Conservation (phyloP, 2,329 filamentous ascomycete genomes). For the Colletotrichum eleusines region DNA sequence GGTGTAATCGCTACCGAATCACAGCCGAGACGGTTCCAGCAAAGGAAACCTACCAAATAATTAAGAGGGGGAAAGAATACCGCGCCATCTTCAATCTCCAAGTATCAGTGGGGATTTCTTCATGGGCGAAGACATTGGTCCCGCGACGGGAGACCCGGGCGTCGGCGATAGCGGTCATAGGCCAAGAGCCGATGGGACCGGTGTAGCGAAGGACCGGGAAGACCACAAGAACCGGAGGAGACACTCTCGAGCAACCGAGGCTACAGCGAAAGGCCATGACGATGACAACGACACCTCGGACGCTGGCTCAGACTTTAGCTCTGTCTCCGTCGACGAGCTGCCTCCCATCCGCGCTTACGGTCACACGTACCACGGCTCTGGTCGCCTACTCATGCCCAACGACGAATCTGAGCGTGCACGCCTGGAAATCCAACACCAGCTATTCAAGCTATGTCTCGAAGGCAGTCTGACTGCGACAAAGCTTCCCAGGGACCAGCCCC, state of each 20-base stretch:
- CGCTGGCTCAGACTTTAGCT: conserved; percentile 49
- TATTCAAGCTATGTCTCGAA: conserved; percentile 52
- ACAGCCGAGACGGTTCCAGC: not conserved
- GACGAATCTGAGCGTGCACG: conserved; percentile 51
- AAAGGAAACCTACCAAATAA: not conserved
- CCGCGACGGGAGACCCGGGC: conserved; percentile 23
- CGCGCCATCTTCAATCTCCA: not conserved
- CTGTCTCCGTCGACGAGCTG: conserved; percentile 49
- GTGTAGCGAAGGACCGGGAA: conserved; percentile 7
- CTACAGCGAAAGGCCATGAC: not conserved
- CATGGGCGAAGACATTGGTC: conserved; percentile 37
- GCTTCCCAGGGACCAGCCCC: conserved; percentile 44
- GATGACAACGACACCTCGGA: conserved; percentile 46
- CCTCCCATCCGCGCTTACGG: conserved; percentile 51
- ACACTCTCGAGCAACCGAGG: conserved; percentile 17
- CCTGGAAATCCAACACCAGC: conserved; percentile 50
- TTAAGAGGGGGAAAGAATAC: not conserved
- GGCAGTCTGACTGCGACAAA: conserved; percentile 49
- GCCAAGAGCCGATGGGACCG: conserved; percentile 7
- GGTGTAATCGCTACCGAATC: too few relatives aligned
- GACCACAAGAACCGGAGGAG: conserved; percentile 29
- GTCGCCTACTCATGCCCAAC: conserved; percentile 50
- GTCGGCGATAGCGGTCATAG: conserved; percentile 34
- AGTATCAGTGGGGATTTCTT: not conserved
- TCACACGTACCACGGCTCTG: conserved; percentile 54